These are phyloP conservation scores for Termitomyces sp. DNA, from an alignment of 768 basidiomycete species.

Conservation along the genomic window DNA sequence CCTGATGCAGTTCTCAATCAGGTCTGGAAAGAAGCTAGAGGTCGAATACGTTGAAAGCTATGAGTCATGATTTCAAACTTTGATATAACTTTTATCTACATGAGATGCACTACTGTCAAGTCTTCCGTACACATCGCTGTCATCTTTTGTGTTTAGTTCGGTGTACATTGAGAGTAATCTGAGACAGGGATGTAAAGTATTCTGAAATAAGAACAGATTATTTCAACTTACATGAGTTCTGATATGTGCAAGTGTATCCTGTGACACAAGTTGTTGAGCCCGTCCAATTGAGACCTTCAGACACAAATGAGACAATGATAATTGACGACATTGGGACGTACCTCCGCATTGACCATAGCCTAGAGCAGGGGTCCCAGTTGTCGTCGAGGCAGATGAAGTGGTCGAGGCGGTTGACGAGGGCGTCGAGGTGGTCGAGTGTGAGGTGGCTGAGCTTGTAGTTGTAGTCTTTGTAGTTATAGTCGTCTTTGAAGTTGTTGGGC, in stretches of 20 bases:
- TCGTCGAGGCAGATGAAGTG: slow-evolving; percentile 28
- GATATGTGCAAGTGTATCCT: slow-evolving; percentile 34
- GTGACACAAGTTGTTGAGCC: slow-evolving; percentile 41
- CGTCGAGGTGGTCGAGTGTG: slow-evolving; percentile 19
- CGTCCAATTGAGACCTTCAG: slow-evolving; percentile 34
- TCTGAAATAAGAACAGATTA: not conserved
- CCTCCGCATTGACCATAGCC: slow-evolving; percentile 47
- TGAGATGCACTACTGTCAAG: not conserved
- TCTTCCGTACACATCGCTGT: not conserved
- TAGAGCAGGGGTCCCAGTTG: slow-evolving; percentile 26
- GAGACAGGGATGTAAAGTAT: not conserved
- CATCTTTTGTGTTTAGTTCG: slow-evolving; percentile 22
- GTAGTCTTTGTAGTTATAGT: slow-evolving; percentile 20
- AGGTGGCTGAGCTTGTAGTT: slow-evolving; percentile 19
- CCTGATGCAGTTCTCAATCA: slow-evolving; percentile 10
- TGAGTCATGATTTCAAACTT: not conserved
- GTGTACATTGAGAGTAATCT: slow-evolving; percentile 49
- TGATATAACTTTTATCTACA: not conserved
- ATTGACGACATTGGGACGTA: not conserved
- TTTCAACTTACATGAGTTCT: slow-evolving; percentile 38
- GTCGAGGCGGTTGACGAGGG: slow-evolving; percentile 20
- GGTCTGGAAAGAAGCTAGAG: slow-evolving; percentile 30
- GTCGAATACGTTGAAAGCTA: not conserved
- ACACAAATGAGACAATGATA: not conserved
- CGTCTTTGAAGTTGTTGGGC: slow-evolving; percentile 20